Evolutionary conservation across 2,329 filamentous ascomycete genomes (phyloP), one percentile per base, ranked within the genome.

Genomic region (Scedosporium dehoogii): DNA sequence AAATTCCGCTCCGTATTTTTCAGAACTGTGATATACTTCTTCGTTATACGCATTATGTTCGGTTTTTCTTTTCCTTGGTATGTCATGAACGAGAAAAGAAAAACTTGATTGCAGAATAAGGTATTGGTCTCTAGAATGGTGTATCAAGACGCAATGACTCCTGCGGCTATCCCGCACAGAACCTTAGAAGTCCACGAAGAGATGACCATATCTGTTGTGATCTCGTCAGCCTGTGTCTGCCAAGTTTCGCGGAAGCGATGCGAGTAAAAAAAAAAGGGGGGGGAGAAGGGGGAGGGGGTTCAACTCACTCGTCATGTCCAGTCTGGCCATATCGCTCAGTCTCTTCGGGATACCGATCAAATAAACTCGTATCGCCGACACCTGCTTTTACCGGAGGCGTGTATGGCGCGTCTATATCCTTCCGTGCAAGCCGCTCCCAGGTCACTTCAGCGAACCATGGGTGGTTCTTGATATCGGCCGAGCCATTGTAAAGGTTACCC

Each of bases 321-420:
- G 77, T 78, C 68, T 83, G 79, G 46, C 94, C 94, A 72, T 99
- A 99, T 72, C 88, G 86, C 75, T 99, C 94, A 55, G 90, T 91
- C 75, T 99, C 94, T 75, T 99, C 94, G 1, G 94, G 92, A 74
- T 99, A 99, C 74, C 92, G 91, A 77, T 99, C 94, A 72, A 99
- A 99, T 75, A 97, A 90, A 76, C 92, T 97, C 60, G 94, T 91
- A 77, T 99, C 94, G 64, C 94, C 94, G 33, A 91, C 88, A 51
- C 94, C 94, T 51, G 91, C 92, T 73, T 94, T 90, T 65, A 99
- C 93, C 0, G 94, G 94, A 16, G 94, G 94, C 62, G 96, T 94
- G 73, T 99, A 99, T 4, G 94, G 94, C 44, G 94, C 94, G 75
- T 99, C 94, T 65, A 99, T 99, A 70, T 99, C 94, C 77, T 97